phyloP scores from a whole-genome alignment of 2,329 filamentous ascomycete species.

The Emericellopsis atlantica region DNA sequence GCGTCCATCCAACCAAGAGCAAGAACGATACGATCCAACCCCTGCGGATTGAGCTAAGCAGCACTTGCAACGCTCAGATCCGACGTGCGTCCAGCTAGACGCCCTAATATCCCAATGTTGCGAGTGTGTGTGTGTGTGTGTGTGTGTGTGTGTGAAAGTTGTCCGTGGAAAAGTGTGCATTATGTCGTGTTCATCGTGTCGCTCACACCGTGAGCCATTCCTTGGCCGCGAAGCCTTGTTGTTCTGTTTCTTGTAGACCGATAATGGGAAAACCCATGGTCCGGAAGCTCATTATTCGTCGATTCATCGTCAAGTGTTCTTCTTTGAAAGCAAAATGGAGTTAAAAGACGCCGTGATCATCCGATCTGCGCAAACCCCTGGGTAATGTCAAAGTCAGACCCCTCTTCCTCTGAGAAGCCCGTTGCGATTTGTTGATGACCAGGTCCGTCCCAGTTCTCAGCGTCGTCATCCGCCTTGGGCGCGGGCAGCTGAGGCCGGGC shows the following conservation, averaged over 20 bases:
- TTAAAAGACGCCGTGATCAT: conserved; percentile 5
- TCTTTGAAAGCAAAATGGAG: no score
- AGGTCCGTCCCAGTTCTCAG: no score
- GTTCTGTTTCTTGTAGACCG: no score
- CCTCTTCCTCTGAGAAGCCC: background rate
- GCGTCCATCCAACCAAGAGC: background rate
- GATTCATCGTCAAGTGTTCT: conserved; percentile 6
- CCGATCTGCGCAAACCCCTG: conserved; percentile 70
- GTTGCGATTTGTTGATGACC: background rate
- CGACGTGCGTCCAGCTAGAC: background rate
- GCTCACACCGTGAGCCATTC: no score
- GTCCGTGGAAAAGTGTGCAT: no score
- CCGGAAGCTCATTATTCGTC: background rate
- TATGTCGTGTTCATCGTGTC: no score
- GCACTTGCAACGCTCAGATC: background rate
- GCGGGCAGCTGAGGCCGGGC: no score
- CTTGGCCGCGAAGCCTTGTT: no score
- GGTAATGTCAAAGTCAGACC: conserved; percentile 47
- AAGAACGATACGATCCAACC: background rate
- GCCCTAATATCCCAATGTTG: background rate
- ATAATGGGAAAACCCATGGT: background rate
- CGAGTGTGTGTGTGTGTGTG: no score
- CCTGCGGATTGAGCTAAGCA: background rate
- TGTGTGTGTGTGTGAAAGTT: no score
- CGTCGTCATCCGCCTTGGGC: no score